Evolutionary conservation across 345 rosid species (phyloP), one percentile per base, ranked within the genome.

Genomic region (Gossypium raimondii): DNA sequence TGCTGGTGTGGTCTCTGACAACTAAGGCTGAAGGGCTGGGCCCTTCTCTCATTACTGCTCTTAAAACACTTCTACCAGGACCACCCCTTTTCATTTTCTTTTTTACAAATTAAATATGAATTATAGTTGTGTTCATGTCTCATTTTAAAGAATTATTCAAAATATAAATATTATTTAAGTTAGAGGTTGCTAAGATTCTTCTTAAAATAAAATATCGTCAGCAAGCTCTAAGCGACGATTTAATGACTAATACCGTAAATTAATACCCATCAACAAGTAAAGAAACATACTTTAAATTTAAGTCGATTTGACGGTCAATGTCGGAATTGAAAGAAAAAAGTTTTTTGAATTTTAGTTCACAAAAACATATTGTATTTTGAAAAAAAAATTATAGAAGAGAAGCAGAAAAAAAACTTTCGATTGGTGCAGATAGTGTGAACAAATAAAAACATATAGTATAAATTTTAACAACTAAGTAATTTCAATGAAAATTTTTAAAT

Each of bases 391-490:
- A 0, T 34, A 34, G 1, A 34, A 34, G 0, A 34, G 0, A 34
- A 34, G 5, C 1, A 5, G 0, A 34, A 34, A 4, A 0, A 34
- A 0, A 34, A 0, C 0, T 34, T 34, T 4, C 0, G 1, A 34
- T 34, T 34, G 1, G 0, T 29, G 0, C 4, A 29, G 0, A 3
- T 0, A 27, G 4, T 3, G 34, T 29, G 34, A 29, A 29, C 5
- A 29, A 0, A 29, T 0, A 29, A 29, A 29, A 29, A 3, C 5
- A 34, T 34, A 34, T 34, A 34, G 0, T 5, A 34, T 34, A 4
- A 34, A 34, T 34, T 34, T 34, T 4, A 34, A 34, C 1, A 34
- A 34, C 0, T 0, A 4, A 34, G 1, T 4, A 1, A 34, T 0
- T 34, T 34, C 0, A 29, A 29, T 29, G 0, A 34, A 34, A 34